Conservation (phyloP, 352 stramenopile species). For the Phytophthora pistaciae region DNA sequence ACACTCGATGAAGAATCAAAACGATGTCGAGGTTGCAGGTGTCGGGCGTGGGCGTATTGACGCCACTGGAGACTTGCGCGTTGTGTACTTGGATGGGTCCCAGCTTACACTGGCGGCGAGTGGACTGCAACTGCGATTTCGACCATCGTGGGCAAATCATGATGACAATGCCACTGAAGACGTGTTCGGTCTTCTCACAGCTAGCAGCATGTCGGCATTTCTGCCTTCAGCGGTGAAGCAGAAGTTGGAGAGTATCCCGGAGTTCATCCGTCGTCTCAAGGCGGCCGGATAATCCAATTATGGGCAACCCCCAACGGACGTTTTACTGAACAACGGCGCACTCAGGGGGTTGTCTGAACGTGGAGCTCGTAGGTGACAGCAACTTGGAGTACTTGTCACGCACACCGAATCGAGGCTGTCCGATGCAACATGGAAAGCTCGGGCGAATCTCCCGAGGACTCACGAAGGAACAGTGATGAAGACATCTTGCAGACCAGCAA, state of each 20-base stretch:
- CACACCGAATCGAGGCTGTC: background rate
- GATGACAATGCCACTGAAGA: conserved; percentile 30
- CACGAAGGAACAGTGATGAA: conserved; percentile 22
- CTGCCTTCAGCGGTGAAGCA: conserved; percentile 53
- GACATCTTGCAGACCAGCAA: conserved; percentile 5
- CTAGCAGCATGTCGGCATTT: conserved; percentile 42
- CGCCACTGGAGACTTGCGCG: conserved; percentile 42
- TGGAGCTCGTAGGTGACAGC: background rate
- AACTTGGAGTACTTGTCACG: background rate
- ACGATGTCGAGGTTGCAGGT: conserved; percentile 43
- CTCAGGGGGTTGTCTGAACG: background rate
- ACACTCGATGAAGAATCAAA: background rate
- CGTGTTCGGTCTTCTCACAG: conserved; percentile 51
- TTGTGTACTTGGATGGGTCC: conserved; percentile 58
- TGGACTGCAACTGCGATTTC: conserved; percentile 55
- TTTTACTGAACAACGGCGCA: background rate
- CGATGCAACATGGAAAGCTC: conserved; percentile 22
- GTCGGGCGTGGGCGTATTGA: conserved; percentile 56
- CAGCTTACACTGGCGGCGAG: conserved; percentile 52
- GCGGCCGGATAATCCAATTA: conserved; percentile 32
- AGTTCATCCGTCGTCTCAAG: conserved; percentile 61
- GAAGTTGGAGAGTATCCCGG: conserved; percentile 57
- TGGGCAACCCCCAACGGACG: conserved; percentile 26
- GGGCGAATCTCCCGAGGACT: conserved; percentile 8
- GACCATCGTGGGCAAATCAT: conserved; percentile 23